Percentiles rank a stretch among this genome's conserved stretches.
These are phyloP conservation scores for Selaginella tamariscina DNA, from an alignment of 75 land plant genomes.

Conservation along the genomic window DNA sequence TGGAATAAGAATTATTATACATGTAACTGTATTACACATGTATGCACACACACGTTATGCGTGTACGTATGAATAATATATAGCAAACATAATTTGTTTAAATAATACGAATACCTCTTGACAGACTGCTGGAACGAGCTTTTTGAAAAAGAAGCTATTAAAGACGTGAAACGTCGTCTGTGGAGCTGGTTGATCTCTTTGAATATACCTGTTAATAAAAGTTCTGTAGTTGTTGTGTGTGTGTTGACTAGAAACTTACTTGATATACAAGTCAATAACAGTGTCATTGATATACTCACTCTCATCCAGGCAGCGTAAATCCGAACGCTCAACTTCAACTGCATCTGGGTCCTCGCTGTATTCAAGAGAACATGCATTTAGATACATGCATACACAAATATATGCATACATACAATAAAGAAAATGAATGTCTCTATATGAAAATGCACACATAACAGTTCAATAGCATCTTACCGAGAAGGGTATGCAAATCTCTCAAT, in stretches of 20 bases:
- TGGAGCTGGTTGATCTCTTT: neutral
- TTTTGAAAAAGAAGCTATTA: constrained; percentile 13
- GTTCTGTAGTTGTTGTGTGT: neutral
- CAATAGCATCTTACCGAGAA: neutral
- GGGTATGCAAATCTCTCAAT: neutral
- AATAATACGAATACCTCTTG: neutral
- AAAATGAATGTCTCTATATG: too few species aligned
- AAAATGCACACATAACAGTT: too few species aligned
- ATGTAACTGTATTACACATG: too few species aligned
- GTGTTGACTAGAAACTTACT: neutral
- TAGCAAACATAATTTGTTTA: neutral
- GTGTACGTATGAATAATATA: too few species aligned
- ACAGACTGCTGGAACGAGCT: constrained; percentile 3
- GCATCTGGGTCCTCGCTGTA: constrained; percentile 7
- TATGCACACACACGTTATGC: too few species aligned
- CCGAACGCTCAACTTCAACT: neutral
- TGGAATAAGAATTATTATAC: too few species aligned
- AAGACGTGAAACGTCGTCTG: neutral
- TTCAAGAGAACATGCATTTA: neutral
- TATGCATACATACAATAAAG: too few species aligned
- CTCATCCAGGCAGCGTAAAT: neutral
- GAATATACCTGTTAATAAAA: constrained; percentile 7
- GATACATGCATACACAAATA: neutral
- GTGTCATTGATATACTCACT: neutral
- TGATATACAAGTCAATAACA: constrained; percentile 8